Evolutionary conservation across 2,329 filamentous ascomycete species (phyloP), one percentile per base, ranked within the genome.

Genomic region (Ophiostoma sp.): DNA sequence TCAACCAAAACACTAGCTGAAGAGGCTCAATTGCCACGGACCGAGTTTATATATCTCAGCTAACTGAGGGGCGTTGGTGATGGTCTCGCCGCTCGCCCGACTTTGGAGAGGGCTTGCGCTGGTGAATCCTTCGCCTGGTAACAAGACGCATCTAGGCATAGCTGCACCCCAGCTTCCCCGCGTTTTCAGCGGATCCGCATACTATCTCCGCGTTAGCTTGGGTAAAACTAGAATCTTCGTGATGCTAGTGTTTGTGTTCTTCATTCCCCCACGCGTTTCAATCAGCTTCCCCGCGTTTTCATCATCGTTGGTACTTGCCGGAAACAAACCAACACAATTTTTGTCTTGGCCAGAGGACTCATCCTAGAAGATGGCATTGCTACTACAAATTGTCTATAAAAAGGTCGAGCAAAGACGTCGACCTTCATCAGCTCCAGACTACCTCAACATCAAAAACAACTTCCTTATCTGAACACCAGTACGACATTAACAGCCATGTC

Each of bases 101-200:
- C 13, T 35, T 54, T 54, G n/a, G 52, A 54, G n/a, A 54, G 3
- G 20, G n/a, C n/a, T 23, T 27, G 57, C 57, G 17, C 27, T 27
- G 35, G 4, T 4, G 44, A 23, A 54, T 23, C 52, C 52, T 54
- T 23, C 52, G n/a, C 20, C 23, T 23, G n/a, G 13, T 27, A 4
- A 4, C 10, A 57, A 57, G n/a, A 27, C 11, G 8, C 23, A 57
- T 23, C 23, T 57, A 27, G n/a, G 7, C 52, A 57, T 57, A 5
- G 11, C 2, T 20, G 11, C 52, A 23, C 1, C 33, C 13, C 33
- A 8, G 33, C 13, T 64, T 64, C 60, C 60, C 60, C 60, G 60
- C 60, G 60, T 64, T 64, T 64, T 54, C 2, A 57, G 20, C 52
- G 52, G 52, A 27, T 11, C 52, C 52, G 52, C 52, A 57, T 48